Base-by-base conservation (phyloP, 192 early-diverging fungal genomes). In the Dimargaris cristalligena region DNA sequence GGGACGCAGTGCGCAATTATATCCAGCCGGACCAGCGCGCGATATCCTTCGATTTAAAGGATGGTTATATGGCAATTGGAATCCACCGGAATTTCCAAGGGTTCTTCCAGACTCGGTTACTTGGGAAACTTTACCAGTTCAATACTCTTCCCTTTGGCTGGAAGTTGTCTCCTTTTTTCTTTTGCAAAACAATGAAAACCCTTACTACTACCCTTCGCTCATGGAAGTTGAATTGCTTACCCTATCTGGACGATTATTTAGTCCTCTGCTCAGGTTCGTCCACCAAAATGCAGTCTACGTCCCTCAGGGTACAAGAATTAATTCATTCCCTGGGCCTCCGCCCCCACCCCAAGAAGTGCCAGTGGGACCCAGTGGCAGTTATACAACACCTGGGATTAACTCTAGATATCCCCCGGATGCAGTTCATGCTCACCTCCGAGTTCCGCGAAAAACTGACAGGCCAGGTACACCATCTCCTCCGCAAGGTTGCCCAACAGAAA, bases 191-290 rank as follows among this genome's bases (percentile, higher is more conserved):
- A 8, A 51, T 51, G 49, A 51, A 26, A 26, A 22, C 22, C 49
- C 18, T 51, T 22, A 26, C 26, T 23, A 18, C 9, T 18, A 22
- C 49, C 22, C 49, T 51, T 9, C 22, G 49, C n/a, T n/a, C 10
- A 11, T 22, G 22, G 22, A 22, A 22, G 18, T 51, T 51, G 8
- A 8, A 18, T 26, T 8, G 8, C 26, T 23, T 51, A 6, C 49
- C 49, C 10, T 51, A 51, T 51, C 49, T 51, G 8, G 49, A 51
- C 25, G 49, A 51, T 26, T 51, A 23, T 51, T 51, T 51, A 23
- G 49, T 51, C 9, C 8, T 51, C 10, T 8, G 8, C 49, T 51
- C 49, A 26, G 49, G 49, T 14, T 14, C 22, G 49, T 22, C 26
- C 18, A 51, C 8, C 8, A 8, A 51, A 26, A 51, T 14, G 22